These are phyloP conservation scores for Yarrowia hollandica DNA, from an alignment of 805 yeast species.

Conservation along the genomic window DNA sequence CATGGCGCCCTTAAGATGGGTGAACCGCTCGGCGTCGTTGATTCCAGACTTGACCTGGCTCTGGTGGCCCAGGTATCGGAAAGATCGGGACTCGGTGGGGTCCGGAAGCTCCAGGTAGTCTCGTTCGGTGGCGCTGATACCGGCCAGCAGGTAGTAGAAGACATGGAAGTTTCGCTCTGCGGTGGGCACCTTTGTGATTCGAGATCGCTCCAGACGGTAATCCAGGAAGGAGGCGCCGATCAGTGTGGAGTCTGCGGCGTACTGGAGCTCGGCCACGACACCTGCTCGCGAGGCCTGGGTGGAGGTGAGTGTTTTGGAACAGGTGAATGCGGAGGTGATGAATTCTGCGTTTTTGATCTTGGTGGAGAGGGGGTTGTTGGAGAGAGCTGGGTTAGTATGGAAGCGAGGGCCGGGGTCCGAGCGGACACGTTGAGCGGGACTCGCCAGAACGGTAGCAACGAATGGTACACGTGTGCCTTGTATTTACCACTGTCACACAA, in stretches of 20 bases:
- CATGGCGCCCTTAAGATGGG: slow-evolving; percentile 51
- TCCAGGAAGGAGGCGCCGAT: slow-evolving; percentile 57
- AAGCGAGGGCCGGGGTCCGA: not conserved
- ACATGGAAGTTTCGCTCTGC: slow-evolving; percentile 61
- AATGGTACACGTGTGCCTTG: too few relatives aligned
- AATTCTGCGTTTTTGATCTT: slow-evolving; percentile 42
- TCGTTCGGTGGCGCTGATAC: slow-evolving; percentile 47
- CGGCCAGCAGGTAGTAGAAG: slow-evolving; percentile 57
- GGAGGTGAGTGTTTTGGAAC: slow-evolving; percentile 43
- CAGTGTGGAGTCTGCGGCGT: slow-evolving; percentile 47
- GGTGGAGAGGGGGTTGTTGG: slow-evolving; percentile 43
- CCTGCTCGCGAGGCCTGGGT: slow-evolving; percentile 54
- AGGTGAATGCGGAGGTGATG: slow-evolving; percentile 44
- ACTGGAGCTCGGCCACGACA: slow-evolving; percentile 55
- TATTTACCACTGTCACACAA: too few relatives aligned
- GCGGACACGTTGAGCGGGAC: not conserved
- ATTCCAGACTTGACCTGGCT: slow-evolving; percentile 47
- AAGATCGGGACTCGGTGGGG: slow-evolving; percentile 41
- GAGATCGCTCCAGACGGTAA: slow-evolving; percentile 55
- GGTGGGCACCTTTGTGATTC: slow-evolving; percentile 52
- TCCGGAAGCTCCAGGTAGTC: slow-evolving; percentile 46
- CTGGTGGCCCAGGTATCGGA: slow-evolving; percentile 48
- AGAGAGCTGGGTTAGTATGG: slow-evolving; percentile 35
- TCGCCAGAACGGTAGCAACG: too few relatives aligned
- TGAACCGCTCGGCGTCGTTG: slow-evolving; percentile 52